These are phyloP conservation scores for Fagus sylvatica DNA, from an alignment of 306 rosid genomes.

Conservation along the genomic window DNA sequence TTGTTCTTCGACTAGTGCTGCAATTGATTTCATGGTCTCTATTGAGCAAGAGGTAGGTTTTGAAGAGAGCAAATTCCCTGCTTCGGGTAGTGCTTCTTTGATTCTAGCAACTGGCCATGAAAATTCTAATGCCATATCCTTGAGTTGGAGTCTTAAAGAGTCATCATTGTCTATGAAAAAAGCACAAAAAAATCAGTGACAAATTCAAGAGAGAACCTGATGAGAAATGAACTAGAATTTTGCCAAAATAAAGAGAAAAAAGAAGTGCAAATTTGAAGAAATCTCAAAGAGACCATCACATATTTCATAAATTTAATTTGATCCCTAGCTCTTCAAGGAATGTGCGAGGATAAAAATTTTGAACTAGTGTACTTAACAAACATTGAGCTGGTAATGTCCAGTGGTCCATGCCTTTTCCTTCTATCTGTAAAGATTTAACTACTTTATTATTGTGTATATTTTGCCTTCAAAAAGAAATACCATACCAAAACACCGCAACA, in stretches of 20 bases:
- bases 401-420: background rate
- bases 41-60: slow-evolving; percentile 60
- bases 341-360: background rate
- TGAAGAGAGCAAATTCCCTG: slow-evolving; percentile 35
- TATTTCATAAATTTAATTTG: background rate
- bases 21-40: slow-evolving; percentile 57
- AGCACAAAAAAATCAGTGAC: slow-evolving; percentile 1
- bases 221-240: background rate
- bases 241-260: background rate
- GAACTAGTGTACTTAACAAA: background rate
- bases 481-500: too few species aligned
- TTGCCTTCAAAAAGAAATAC: background rate
- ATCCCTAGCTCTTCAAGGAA: background rate
- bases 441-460: background rate
- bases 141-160: slow-evolving; percentile 58
- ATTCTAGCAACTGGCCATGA: slow-evolving; percentile 75
- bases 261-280: background rate
- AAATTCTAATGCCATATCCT: slow-evolving; percentile 70
- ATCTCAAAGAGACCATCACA: background rate
- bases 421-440: background rate
- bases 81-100: slow-evolving; percentile 49
- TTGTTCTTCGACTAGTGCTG: slow-evolving; percentile 60
- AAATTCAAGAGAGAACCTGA: slow-evolving; percentile 2
- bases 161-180: slow-evolving; percentile 54
- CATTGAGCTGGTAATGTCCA: background rate